These are phyloP conservation scores for Lentinula sp. DNA, from an alignment of 768 basidiomycete species.

Conservation along the genomic window DNA sequence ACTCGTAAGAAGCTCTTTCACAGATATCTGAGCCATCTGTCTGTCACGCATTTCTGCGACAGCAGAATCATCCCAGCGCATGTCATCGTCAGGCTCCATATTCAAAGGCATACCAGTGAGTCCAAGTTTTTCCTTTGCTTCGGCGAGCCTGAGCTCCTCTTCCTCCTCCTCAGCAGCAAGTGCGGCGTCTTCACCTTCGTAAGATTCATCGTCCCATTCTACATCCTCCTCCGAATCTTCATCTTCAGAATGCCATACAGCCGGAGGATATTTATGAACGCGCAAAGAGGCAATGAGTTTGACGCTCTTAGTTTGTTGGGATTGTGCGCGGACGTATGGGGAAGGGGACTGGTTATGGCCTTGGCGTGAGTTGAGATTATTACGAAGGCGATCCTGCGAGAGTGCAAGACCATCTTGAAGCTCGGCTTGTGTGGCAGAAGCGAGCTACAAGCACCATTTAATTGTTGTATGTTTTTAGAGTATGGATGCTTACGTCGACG, in stretches of 20 bases:
- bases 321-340: slow-evolving; percentile 23
- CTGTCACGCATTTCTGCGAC: slow-evolving; percentile 43
- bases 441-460: slow-evolving; percentile 41
- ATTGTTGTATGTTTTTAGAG: slow-evolving; percentile 5
- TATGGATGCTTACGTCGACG: slow-evolving; percentile 67
- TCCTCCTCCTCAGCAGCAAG: slow-evolving; percentile 58
- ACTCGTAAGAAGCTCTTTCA: slow-evolving; percentile 22
- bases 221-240: slow-evolving; percentile 60
- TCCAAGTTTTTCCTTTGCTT: slow-evolving; percentile 22
- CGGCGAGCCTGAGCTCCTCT: slow-evolving; percentile 22
- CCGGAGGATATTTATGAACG: slow-evolving; percentile 73
- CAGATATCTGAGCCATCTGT: slow-evolving; percentile 15
- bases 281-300: slow-evolving; percentile 59
- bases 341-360: slow-evolving; percentile 46
- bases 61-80: slow-evolving; percentile 79
- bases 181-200: slow-evolving; percentile 63
- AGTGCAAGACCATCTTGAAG: slow-evolving; percentile 45
- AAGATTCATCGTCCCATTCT: slow-evolving; percentile 65
- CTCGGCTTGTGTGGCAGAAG: slow-evolving; percentile 69
- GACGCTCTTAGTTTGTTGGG: slow-evolving; percentile 41
- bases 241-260: slow-evolving; percentile 71
- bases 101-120: slow-evolving; percentile 39
- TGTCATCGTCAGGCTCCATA: slow-evolving; percentile 60
- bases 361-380: slow-evolving; percentile 41
- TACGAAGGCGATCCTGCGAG: slow-evolving; percentile 48